A percentile compares a stretch with the other conserved stretches of the same genome.
Conservation (phyloP, 768 basidiomycete species). For the Hypholoma fasciculare region DNA sequence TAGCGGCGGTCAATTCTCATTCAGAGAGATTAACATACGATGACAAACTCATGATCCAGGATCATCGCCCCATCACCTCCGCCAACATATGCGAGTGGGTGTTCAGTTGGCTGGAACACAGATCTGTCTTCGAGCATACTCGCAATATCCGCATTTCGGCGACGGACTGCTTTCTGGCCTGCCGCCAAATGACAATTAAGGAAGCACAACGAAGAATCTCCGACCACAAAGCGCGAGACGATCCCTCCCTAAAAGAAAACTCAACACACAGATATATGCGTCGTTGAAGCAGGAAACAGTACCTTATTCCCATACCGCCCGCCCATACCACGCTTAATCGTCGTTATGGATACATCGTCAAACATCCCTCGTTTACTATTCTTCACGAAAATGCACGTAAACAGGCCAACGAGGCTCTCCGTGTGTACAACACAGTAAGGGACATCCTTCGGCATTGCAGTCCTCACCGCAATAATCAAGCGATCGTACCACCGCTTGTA, state of each 20-base stretch:
- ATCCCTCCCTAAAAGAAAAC: slow-evolving; percentile 71
- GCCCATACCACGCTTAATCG: slow-evolving; percentile 90
- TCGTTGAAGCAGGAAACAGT: slow-evolving; percentile 16
- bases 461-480: slow-evolving; percentile 67
- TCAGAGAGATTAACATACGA: slow-evolving; percentile 49
- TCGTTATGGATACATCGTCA: slow-evolving; percentile 72
- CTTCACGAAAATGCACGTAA: slow-evolving; percentile 77
- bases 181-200: slow-evolving; percentile 98
- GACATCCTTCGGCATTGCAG: slow-evolving; percentile 70
- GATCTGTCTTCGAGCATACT: slow-evolving; percentile 83
- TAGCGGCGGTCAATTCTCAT: background rate
- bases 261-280: background rate
- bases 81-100: slow-evolving; percentile 71
- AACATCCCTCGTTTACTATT: slow-evolving; percentile 58
- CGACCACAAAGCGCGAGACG: slow-evolving; percentile 84
- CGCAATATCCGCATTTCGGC: slow-evolving; percentile 85
- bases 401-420: slow-evolving; percentile 89
- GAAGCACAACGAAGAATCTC: slow-evolving; percentile 92
- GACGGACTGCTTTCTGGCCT: slow-evolving; percentile 79
- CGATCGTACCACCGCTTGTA: slow-evolving; percentile 91
- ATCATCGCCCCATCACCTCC: slow-evolving; percentile 94
- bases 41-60: slow-evolving; percentile 92
- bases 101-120: slow-evolving; percentile 59
- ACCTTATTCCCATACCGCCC: slow-evolving; percentile 97
- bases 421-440: slow-evolving; percentile 80